Evolutionary conservation across 306 rosid genomes (phyloP).

Genomic region (Gleditsia sinensis): DNA sequence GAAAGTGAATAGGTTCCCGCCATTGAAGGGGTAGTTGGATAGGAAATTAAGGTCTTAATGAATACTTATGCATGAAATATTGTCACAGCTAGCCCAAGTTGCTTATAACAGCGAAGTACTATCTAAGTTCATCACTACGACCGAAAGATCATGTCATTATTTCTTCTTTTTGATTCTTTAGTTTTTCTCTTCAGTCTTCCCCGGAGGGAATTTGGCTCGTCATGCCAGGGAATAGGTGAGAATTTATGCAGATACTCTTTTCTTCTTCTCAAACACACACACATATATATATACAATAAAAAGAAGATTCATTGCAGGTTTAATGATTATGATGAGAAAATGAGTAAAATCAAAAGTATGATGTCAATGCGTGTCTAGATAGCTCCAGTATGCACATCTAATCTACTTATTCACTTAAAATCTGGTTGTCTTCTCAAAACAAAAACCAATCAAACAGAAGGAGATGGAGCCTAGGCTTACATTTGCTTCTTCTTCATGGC

Average conservation of each 20-base stretch:
- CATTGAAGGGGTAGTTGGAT: slow-evolving; percentile 16
- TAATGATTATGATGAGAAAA: neutral
- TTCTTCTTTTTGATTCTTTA: neutral
- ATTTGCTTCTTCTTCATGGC: slow-evolving; percentile 70
- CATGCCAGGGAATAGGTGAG: slow-evolving; percentile 18
- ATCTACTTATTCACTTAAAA: slow-evolving; percentile 38
- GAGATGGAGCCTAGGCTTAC: slow-evolving; percentile 42
- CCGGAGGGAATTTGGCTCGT: neutral
- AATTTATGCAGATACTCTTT: slow-evolving; percentile 5
- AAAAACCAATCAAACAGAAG: neutral
- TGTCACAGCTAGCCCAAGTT: slow-evolving; percentile 22
- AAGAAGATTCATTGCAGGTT: neutral
- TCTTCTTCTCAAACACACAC: slow-evolving; percentile 3
- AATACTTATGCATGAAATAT: slow-evolving; percentile 33
- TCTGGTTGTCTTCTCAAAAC: slow-evolving; percentile 26
- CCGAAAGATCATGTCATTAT: neutral
- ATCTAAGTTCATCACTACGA: slow-evolving; percentile 7
- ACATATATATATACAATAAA: neutral
- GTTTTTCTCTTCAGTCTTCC: slow-evolving; percentile 3
- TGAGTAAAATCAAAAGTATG: slow-evolving; percentile 21
- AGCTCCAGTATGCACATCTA: slow-evolving; percentile 37
- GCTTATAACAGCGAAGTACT: slow-evolving; percentile 8
- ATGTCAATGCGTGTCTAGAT: slow-evolving; percentile 4
- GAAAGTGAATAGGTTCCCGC: slow-evolving; percentile 30
- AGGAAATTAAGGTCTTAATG: slow-evolving; percentile 7